Evolutionary conservation across 1,284 basidiomycete genomes (phyloP).

Genomic region (Cutaneotrichosporon mucoides): DNA sequence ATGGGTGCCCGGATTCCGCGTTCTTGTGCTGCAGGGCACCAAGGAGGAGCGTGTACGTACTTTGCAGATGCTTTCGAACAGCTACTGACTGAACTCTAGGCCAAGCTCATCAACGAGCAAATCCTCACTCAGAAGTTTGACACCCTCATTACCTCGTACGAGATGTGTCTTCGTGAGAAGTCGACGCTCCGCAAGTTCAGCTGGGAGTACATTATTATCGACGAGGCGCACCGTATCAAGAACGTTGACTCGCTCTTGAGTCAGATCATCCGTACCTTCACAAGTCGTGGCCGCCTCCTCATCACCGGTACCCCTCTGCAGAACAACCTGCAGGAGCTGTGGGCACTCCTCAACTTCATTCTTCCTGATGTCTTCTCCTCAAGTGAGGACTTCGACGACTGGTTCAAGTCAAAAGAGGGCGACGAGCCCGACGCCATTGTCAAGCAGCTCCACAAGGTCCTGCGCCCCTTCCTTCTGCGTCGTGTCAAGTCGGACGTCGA

Average conservation of each 20-base stretch:
- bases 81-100: not conserved
- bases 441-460: slow-evolving; percentile 94
- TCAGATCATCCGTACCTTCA: slow-evolving; percentile 91
- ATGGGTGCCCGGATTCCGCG: slow-evolving; percentile 88
- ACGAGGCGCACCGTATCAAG: slow-evolving; percentile 99
- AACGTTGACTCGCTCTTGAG: slow-evolving; percentile 95
- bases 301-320: slow-evolving; percentile 98
- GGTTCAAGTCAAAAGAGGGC: slow-evolving; percentile 70
- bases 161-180: slow-evolving; percentile 95
- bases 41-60: slow-evolving; percentile 71
- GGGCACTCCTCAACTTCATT: slow-evolving; percentile 92
- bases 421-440: slow-evolving; percentile 81
- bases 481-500: slow-evolving; percentile 98
- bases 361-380: slow-evolving; percentile 59
- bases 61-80: too few species aligned
- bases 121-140: slow-evolving; percentile 89
- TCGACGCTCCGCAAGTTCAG: slow-evolving; percentile 86
- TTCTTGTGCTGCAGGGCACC: slow-evolving; percentile 75
- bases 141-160: slow-evolving; percentile 94
- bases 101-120: slow-evolving; percentile 68
- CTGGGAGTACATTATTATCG: slow-evolving; percentile 98
- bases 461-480: slow-evolving; percentile 89
- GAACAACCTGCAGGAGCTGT: slow-evolving; percentile 96
- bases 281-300: slow-evolving; percentile 79
- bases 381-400: slow-evolving; percentile 73